Conservation (phyloP, 2,329 filamentous ascomycete genomes). For the Colletotrichum nymphaeae region DNA sequence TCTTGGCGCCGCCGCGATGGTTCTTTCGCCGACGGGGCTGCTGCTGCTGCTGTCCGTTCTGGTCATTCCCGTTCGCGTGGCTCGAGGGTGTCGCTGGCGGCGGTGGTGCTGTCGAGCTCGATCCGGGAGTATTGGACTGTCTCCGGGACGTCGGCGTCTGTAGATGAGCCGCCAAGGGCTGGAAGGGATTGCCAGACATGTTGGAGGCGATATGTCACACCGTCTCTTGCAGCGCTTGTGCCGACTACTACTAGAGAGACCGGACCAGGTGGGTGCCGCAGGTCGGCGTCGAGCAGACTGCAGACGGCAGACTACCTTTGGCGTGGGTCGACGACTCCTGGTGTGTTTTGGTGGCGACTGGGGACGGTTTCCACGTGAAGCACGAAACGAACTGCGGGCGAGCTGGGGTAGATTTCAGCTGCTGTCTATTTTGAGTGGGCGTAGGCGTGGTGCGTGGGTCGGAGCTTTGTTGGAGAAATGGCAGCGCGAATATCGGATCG, state of each 20-base stretch:
- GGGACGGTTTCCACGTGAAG: constrained; percentile 29
- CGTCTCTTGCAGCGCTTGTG: constrained; percentile 21
- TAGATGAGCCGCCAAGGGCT: constrained; percentile 38
- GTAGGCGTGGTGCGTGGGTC: constrained; percentile 1
- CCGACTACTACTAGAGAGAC: constrained; percentile 1
- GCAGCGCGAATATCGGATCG: constrained; percentile 2
- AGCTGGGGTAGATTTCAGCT: constrained; percentile 1
- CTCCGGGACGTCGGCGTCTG: constrained; percentile 23
- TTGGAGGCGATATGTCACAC: constrained; percentile 25
- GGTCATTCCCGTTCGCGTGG: constrained; percentile 25
- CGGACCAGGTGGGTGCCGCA: constrained; percentile 15
- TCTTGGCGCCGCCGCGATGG: constrained; percentile 81
- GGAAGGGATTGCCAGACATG: constrained; percentile 49
- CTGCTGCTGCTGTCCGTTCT: constrained; percentile 26
- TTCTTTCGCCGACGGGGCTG: constrained; percentile 68
- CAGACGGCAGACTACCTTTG: constrained; percentile 10
- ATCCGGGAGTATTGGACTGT: constrained; percentile 23
- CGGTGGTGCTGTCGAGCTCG: constrained; percentile 32
- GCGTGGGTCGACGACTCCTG: constrained; percentile 18
- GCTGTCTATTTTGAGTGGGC: constrained; percentile 11
- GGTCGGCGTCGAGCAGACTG: constrained; percentile 16
- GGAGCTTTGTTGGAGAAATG: constrained; percentile 11
- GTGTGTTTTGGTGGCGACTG: constrained; percentile 28
- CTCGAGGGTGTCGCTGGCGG: constrained; percentile 19
- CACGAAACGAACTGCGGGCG: constrained; percentile 6